Conservation (phyloP, 768 basidiomycete genomes). For the Tremella fuciformis region DNA sequence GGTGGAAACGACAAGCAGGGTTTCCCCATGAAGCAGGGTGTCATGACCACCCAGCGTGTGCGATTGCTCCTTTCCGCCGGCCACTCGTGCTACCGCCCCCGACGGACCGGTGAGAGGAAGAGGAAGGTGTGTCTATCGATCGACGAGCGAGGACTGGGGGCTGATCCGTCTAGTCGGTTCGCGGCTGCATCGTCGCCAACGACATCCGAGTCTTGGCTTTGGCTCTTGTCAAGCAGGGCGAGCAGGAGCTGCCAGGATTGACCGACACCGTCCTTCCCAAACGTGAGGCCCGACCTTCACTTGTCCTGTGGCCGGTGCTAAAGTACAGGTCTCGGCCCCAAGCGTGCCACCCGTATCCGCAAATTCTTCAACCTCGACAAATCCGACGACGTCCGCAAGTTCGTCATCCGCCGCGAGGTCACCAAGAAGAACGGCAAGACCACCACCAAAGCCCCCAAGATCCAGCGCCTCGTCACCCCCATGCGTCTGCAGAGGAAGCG, state of each 20-base stretch:
- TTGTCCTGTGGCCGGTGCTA: background rate
- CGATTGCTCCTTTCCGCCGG: slow-evolving; percentile 80
- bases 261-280: slow-evolving; percentile 92
- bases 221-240: slow-evolving; percentile 95
- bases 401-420: slow-evolving; percentile 81
- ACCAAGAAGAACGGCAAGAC: slow-evolving; percentile 86
- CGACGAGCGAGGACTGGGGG: background rate
- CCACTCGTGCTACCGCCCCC: slow-evolving; percentile 94
- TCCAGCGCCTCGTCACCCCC: slow-evolving; percentile 82
- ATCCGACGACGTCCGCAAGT: slow-evolving; percentile 97
- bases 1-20: slow-evolving; percentile 71
- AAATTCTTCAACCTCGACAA: slow-evolving; percentile 96
- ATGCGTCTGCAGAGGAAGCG: slow-evolving; percentile 93
- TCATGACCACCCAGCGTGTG: slow-evolving; percentile 99
- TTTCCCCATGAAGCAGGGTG: slow-evolving; percentile 98
- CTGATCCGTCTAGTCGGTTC: slow-evolving; percentile 59
- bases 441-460: slow-evolving; percentile 97
- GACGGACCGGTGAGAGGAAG: slow-evolving; percentile 92
- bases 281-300: slow-evolving; percentile 51
- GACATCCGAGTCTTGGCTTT: slow-evolving; percentile 93
- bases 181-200: slow-evolving; percentile 94
- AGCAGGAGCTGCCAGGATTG: slow-evolving; percentile 79
- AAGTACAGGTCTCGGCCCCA: slow-evolving; percentile 68
- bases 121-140: slow-evolving; percentile 65
- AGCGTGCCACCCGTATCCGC: slow-evolving; percentile 95